A percentile compares a stretch with the other conserved stretches of the same genome.
Evolutionary conservation across 768 basidiomycete species (phyloP).

Genomic region (Psilocybe sp.): DNA sequence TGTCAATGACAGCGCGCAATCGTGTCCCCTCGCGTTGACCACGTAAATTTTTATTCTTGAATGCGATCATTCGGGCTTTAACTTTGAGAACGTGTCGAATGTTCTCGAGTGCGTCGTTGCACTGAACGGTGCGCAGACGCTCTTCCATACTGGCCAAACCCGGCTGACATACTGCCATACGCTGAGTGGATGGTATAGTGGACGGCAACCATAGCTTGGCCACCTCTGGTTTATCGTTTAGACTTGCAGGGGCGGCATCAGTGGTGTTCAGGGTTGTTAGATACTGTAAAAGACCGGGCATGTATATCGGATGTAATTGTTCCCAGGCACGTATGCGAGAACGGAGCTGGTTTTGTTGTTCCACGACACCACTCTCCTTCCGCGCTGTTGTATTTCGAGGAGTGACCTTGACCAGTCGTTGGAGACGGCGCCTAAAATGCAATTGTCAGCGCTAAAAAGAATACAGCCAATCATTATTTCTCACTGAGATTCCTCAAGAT

Average conservation of each 20-base stretch:
- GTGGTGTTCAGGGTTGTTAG: slow-evolving; percentile 5
- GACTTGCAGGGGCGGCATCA: not conserved
- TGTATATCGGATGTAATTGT: too few relatives aligned
- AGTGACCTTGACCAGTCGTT: too few relatives aligned
- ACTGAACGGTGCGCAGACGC: slow-evolving; percentile 15
- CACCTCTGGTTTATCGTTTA: slow-evolving; percentile 4
- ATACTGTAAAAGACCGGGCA: slow-evolving; percentile 13
- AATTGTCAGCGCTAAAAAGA: not conserved
- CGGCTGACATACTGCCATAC: not conserved
- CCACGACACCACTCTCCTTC: too few relatives aligned
- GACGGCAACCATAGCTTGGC: slow-evolving; percentile 5
- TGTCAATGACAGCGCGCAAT: slow-evolving; percentile 2
- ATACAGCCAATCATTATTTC: not conserved
- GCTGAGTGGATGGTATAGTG: not conserved
- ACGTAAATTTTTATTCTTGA: slow-evolving; percentile 19
- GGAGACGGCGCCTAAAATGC: too few relatives aligned
- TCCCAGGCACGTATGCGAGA: too few relatives aligned
- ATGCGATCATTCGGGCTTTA: slow-evolving; percentile 16
- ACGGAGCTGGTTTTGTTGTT: too few relatives aligned
- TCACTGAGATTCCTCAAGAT: not conserved
- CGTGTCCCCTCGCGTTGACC: slow-evolving; percentile 5
- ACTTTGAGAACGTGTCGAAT: slow-evolving; percentile 15
- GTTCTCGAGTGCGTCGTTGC: slow-evolving; percentile 11
- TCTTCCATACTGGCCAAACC: slow-evolving; percentile 17
- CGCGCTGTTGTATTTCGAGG: too few relatives aligned